A percentile compares a stretch with the other conserved stretches of the same genome.
phyloP scores from a whole-genome alignment of 164 flowering plant species.

The Platanus orientalis region DNA sequence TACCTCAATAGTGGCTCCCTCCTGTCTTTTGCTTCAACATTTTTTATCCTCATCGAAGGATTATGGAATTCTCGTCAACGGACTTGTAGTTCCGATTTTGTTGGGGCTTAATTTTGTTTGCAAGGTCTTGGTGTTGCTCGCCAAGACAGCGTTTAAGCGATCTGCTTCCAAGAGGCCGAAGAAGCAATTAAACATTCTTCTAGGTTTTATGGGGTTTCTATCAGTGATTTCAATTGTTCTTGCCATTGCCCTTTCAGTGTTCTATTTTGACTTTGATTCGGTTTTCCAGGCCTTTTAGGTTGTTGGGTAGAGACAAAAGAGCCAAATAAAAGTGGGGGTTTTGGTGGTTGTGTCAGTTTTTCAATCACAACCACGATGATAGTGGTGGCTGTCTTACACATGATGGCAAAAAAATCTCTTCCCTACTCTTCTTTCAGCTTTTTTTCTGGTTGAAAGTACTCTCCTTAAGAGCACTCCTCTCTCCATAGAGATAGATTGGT shows the following conservation, averaged over 20 bases:
- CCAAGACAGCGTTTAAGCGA: conserved; percentile 51
- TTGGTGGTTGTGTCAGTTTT: too few relatives aligned
- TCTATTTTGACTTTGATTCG: conserved; percentile 51
- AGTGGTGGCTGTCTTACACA: too few relatives aligned
- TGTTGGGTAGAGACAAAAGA: too few relatives aligned
- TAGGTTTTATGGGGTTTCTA: conserved; percentile 57
- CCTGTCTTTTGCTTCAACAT: conserved; percentile 39
- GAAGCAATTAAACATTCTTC: conserved; percentile 57
- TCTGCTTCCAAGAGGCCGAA: conserved; percentile 77
- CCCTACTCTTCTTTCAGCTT: too few relatives aligned
- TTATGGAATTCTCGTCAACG: conserved; percentile 39
- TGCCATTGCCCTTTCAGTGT: conserved; percentile 22
- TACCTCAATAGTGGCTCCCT: conserved; percentile 35
- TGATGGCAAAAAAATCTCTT: too few relatives aligned
- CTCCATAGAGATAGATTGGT: too few relatives aligned
- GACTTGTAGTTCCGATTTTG: conserved; percentile 48
- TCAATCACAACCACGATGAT: too few relatives aligned
- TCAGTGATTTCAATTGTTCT: conserved; percentile 35
- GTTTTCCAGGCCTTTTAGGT: too few relatives aligned
- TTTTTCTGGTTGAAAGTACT: too few relatives aligned
- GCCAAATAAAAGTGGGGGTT: too few relatives aligned
- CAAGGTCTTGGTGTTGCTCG: conserved; percentile 32
- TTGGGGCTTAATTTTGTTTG: conserved; percentile 35
- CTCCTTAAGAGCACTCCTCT: too few relatives aligned
- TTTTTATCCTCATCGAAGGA: conserved; percentile 27